Percentiles rank a stretch among this genome's conserved stretches.
These are phyloP conservation scores for Metarhizium sp. DNA, from an alignment of 2,329 filamentous ascomycete species.

Conservation along the genomic window DNA sequence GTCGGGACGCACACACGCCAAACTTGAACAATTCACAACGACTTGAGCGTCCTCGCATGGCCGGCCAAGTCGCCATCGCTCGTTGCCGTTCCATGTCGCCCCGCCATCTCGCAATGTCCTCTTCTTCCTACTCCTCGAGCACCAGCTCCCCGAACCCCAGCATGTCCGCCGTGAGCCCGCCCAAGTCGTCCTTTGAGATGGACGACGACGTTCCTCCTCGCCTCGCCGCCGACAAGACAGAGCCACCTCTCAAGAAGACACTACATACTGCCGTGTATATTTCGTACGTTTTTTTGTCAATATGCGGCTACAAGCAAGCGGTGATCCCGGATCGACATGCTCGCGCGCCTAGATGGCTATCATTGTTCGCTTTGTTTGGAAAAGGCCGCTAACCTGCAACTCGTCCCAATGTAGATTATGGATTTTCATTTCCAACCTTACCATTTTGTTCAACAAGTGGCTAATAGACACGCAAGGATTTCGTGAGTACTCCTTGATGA, in stretches of 20 bases:
- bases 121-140: slow-evolving; percentile 1
- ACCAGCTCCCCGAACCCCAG: neutral
- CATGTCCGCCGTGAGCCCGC: slow-evolving; percentile 1
- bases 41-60: neutral
- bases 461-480: slow-evolving; percentile 48
- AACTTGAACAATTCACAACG: neutral
- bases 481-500: slow-evolving; percentile 9
- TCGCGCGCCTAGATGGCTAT: neutral
- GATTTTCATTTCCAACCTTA: slow-evolving; percentile 77
- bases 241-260: slow-evolving; percentile 4
- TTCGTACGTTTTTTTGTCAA: slow-evolving; percentile 12
- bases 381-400: neutral
- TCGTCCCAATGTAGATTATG: slow-evolving; percentile 42
- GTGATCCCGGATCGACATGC: neutral
- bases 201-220: slow-evolving; percentile 16
- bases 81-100: neutral
- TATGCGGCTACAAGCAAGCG: no score
- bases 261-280: slow-evolving; percentile 26
- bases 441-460: slow-evolving; percentile 91
- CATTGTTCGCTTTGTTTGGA: neutral
- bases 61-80: neutral
- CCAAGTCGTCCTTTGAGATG: slow-evolving; percentile 1
- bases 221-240: slow-evolving; percentile 8
- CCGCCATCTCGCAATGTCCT: neutral
- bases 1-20: neutral